Base-by-base conservation (phyloP, 345 rosid species). In the Raphanus sativus region DNA sequence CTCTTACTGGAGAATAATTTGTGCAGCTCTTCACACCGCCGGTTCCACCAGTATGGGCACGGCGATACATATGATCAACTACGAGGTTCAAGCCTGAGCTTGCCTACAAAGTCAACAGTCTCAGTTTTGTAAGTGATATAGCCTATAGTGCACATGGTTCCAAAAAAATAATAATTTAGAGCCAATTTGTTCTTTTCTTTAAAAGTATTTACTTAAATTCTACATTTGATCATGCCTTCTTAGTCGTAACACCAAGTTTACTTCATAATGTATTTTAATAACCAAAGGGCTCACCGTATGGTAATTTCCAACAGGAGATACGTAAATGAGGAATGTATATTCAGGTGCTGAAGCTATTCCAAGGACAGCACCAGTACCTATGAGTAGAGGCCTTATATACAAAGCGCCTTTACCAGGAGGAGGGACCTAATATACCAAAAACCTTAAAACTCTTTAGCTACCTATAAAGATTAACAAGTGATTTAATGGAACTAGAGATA, bases 381-480 rank as follows among this genome's bases (percentile, higher is more conserved):
- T 73, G 10, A 88, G 87, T 77, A 90, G 28, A 42, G 91, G 95
- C 83, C 95, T 87, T 3, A 88, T 55, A 75, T 90, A 90, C 68
- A 90, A 30, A 8, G 95, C 60, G 17, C 92, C 95, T 79, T 83
- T 88, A 65, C 89, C 91, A 0, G 76, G 71, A 17, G 92, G 95
- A 42, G 95, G 95, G 10, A 90, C 86, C 94, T 85, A 2, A n/a
- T 48, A 48, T 16, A 8, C 62, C 40, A n/a, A 30, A 60, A 73
- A 33, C 54, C 74, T 11, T 60, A 30, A 38, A 66, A 68, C 16
- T 3, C 15, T 52, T 42, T 38, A 66, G 32, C 7, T 8, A 59
- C 29, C 38, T 34, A 15, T 52, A 11, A 9, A 52, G 34, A 64
- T 16, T 33, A 30, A 48, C 54, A 48, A 48, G 54, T 48, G 54